These are phyloP conservation scores for Eucalyptus erythrocorys DNA, from an alignment of 345 rosid species.

Conservation along the genomic window DNA sequence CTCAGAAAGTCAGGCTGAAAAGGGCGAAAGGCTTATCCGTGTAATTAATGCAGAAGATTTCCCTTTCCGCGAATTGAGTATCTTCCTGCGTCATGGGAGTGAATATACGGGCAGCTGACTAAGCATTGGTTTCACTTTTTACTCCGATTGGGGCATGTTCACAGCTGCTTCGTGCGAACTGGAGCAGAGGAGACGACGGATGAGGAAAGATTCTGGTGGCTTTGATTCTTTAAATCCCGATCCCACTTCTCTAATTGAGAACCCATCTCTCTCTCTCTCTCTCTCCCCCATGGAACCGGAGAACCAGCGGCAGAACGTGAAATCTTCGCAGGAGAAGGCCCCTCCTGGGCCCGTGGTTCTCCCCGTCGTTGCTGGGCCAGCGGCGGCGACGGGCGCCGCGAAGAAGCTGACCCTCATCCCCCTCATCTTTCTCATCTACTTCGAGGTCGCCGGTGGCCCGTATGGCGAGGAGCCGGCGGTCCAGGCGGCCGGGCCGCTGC, in stretches of 20 bases:
- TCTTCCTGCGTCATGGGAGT: not conserved
- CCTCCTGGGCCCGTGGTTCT: not conserved
- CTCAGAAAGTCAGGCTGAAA: not conserved
- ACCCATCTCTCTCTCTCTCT: not conserved
- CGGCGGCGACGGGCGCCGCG: not conserved
- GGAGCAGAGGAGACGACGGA: not conserved
- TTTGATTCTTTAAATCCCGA: not conserved
- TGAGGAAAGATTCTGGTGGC: not conserved
- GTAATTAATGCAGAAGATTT: not conserved
- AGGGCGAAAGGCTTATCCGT: not conserved
- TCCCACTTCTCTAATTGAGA: no score
- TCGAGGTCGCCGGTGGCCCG: slow-evolving; percentile 87
- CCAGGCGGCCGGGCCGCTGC: slow-evolving; percentile 66
- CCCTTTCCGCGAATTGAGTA: no score
- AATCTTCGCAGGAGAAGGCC: not conserved
- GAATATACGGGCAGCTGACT: no score
- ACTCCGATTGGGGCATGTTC: not conserved
- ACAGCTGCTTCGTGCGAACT: not conserved
- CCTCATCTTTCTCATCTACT: slow-evolving; percentile 76
- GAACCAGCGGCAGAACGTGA: not conserved
- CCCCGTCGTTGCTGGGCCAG: not conserved
- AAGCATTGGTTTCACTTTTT: not conserved
- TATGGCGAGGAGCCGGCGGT: slow-evolving; percentile 74
- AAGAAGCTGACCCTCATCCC: slow-evolving; percentile 61
- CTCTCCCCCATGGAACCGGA: not conserved